phyloP scores from a whole-genome alignment of 768 basidiomycete species.

The Tylopilus sp. region DNA sequence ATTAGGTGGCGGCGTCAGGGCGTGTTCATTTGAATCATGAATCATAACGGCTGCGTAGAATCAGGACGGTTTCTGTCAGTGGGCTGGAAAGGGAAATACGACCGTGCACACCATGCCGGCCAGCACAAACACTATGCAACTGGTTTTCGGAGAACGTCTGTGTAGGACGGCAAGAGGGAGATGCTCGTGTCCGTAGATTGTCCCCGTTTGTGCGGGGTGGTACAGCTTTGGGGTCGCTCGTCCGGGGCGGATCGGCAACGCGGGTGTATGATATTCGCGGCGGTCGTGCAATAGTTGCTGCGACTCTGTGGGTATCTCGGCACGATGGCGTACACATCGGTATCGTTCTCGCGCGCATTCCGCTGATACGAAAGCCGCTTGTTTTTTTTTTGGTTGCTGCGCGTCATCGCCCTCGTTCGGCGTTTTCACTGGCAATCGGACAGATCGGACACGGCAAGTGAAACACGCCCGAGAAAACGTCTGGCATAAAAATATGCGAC shows the following conservation, averaged over 20 bases:
- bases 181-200: not conserved
- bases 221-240: not conserved
- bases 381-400: not conserved
- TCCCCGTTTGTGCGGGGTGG: not conserved
- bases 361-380: not conserved
- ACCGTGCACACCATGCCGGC: not conserved
- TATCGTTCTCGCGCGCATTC: not conserved
- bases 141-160: not conserved
- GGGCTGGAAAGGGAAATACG: not conserved
- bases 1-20: conserved; percentile 3
- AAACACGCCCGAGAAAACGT: not conserved
- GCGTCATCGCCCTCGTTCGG: not conserved
- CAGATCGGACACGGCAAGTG: not conserved
- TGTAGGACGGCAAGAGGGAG: no score
- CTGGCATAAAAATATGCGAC: not conserved
- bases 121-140: no score
- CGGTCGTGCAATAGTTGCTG: not conserved
- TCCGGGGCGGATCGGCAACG: not conserved
- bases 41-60: not conserved
- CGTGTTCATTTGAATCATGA: not conserved
- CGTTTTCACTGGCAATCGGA: no score
- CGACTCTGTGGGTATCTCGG: not conserved
- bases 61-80: not conserved
- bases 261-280: not conserved
- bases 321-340: not conserved